Evolutionary conservation across 345 rosid genomes (phyloP), one percentile per base, ranked within the genome.

Genomic region (Reutealis trisperma): DNA sequence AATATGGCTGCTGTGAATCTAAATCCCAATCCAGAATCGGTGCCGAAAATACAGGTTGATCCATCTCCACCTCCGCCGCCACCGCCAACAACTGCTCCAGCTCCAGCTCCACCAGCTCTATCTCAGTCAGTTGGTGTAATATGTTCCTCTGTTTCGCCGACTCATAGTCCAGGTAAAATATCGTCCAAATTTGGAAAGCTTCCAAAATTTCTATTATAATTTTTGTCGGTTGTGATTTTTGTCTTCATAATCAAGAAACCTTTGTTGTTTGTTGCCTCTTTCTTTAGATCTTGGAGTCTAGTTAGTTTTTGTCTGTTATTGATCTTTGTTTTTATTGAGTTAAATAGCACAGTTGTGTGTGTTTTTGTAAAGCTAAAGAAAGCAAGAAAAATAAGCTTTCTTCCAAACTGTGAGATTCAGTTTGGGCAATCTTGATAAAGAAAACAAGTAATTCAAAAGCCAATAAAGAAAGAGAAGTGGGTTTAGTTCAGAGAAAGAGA

Each of bases 241-340:
- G 82, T 67, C 74, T 51, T 79, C 67, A 76, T 73, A 67, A 84
- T 67, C 78, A 74, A 62, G 57, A 66, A 79, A 65, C 57, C 66
- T 47, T 69, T 71, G 69, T 79, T 79, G 24, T 78, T 75, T 75
- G 63, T 83, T 75, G 69, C 75, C 61, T 49, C 65, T 69, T 44
- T 59, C 73, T 41, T 18, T 69, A 19, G 87, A 75, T 81, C 76
- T 89, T 88, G 92, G 89, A 90, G 67, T 78, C 67, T 87, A 78
- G 90, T 80, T 80, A 45, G 80, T 69, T 84, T 89, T 92, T 93
- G 95, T 92, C 97, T 79, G 69, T 75, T 88, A 63, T 81, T 67
- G 83, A 75, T 87, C 61, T 86, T 87, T 89, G 89, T 85, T 84
- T 81, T 75, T 64, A 41, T 81, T 45, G 24, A 67, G 49, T 52